Conservation (phyloP, 2,329 filamentous ascomycete species). For the Neurospora sp. region DNA sequence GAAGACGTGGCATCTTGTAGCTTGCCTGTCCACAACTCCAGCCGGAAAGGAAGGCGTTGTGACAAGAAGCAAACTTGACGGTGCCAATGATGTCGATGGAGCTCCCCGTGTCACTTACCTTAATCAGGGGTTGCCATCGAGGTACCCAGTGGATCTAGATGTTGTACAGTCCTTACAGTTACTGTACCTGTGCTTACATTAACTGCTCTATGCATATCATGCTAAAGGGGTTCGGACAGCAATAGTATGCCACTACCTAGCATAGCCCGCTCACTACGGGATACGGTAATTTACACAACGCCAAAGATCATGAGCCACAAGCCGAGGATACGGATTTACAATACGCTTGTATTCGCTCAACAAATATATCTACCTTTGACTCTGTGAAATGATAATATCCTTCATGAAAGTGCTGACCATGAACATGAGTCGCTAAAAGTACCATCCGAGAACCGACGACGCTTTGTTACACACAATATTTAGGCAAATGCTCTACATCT, state of each 20-base stretch:
- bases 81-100: not conserved
- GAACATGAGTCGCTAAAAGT: not conserved
- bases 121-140: not conserved
- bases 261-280: not conserved
- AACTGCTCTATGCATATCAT: not conserved
- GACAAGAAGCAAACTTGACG: not conserved
- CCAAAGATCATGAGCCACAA: not conserved
- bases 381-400: not conserved
- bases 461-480: not conserved
- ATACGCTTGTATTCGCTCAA: not conserved
- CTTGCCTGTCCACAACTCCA: not conserved
- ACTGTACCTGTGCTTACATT: not conserved
- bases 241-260: not conserved
- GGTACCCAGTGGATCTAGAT: not conserved
- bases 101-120: not conserved
- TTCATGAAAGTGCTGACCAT: not conserved
- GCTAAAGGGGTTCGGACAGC: not conserved
- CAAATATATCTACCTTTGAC: not conserved
- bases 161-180: not conserved
- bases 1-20: constrained; percentile 40
- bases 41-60: not conserved
- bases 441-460: not conserved
- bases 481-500: not conserved
- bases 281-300: not conserved
- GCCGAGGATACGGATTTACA: not conserved